Percentiles rank a stretch among this genome's conserved stretches.
These are phyloP conservation scores for Blastobotrys proliferans DNA, from an alignment of 1,139 yeast genomes.

Conservation along the genomic window DNA sequence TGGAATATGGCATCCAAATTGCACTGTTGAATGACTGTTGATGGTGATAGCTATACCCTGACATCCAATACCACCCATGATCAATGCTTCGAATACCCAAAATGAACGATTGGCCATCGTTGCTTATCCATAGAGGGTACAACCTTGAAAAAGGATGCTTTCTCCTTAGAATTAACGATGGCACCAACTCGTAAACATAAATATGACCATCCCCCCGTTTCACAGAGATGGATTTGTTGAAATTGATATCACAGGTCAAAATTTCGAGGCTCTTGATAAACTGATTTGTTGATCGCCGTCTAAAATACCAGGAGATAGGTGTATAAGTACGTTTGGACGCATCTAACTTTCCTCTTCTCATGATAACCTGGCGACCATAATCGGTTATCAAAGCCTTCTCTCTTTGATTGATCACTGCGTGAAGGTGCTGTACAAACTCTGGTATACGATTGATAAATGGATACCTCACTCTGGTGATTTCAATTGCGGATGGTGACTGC, in stretches of 20 bases:
- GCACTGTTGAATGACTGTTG: neutral
- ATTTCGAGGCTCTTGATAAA: neutral
- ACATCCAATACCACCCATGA: neutral
- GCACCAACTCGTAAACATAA: neutral
- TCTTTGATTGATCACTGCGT: neutral
- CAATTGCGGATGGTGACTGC: neutral
- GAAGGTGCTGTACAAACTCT: neutral
- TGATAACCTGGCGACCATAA: neutral
- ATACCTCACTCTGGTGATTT: neutral
- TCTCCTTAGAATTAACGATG: neutral
- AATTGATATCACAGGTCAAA: neutral
- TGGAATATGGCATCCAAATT: neutral
- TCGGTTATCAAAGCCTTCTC: neutral
- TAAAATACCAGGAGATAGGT: neutral
- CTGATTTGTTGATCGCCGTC: neutral
- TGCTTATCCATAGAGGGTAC: neutral
- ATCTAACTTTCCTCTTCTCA: neutral
- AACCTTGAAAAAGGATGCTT: neutral
- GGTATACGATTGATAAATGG: conserved; percentile 1
- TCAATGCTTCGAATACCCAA: neutral
- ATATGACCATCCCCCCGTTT: neutral
- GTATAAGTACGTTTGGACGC: neutral
- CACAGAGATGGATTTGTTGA: neutral
- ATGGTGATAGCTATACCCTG: neutral
- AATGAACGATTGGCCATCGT: neutral